Evolutionary conservation across 805 yeast species (phyloP), one percentile per base, ranked within the genome.

Genomic region (Starmerella apis): DNA sequence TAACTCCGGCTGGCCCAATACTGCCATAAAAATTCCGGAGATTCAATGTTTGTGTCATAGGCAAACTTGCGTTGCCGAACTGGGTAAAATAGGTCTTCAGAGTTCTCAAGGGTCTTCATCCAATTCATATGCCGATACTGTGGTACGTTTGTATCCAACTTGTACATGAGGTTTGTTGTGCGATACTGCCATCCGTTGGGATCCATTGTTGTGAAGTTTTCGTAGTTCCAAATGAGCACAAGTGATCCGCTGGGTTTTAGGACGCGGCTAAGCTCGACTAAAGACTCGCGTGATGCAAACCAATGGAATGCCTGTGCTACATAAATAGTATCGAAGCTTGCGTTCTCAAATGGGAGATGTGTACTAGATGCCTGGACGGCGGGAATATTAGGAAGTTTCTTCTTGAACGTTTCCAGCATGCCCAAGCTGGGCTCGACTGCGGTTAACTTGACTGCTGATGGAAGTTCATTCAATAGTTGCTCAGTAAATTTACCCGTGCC

Each of bases 221-320:
- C 83, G 54, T 67, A 74, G 61, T 79, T 79, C 84, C 84, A 79
- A 48, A 79, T 70, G 22, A 77, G 59, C 0, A 79, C 82, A 11
- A 79, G 63, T 41, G 64, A 66, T 0, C 81, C 82, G 7, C 59
- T 61, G 1, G 73, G 71, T 53, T 72, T 74, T 56, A 79, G 66
- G 0, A 79, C 76, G 16, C 84, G 64, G 38, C 64, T 52, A 20
- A 79, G 59, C 59, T 79, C 84, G 48, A 65, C 61, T 30, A 79
- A 57, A 0, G 80, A 65, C 8, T 65, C 67, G 2, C 52, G 41
- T 56, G 76, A 78, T n/a, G 77, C 71, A 63, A 79, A 79, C 84
- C 84, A 79, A 55, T 79, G 84, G 60, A 75, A 79, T 0, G 77
- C 84, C 56, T 79, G 83, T 0, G 83, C 82, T 9, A 75, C 63